Base-by-base conservation (phyloP, 2,329 filamentous ascomycete genomes). In the Trichoderma lentiforme region DNA sequence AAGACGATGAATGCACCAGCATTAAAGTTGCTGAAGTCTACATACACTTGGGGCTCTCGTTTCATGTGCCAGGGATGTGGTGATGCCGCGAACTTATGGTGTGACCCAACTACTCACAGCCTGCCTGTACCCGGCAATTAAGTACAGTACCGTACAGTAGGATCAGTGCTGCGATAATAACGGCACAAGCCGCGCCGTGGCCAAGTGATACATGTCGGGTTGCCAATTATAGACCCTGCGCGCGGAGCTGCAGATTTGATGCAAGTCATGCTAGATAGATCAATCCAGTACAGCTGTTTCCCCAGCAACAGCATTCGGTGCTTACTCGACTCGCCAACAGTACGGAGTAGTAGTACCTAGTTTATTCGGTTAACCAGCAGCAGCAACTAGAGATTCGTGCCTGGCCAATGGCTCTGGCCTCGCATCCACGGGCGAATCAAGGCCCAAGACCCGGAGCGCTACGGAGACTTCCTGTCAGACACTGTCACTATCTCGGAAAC, bases 1-100 rank as follows among this genome's bases (percentile, higher is more conserved):
- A 80, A 77, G 79, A 80, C 77, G 79, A 80, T 78, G 79, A 69
- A 39, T 39, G 30, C 69, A 51, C 61, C 64, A 64, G 70, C 61
- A 63, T 53, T n/a, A 39, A 62, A 69, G 34, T 36, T 62, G 67
- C 67, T 70, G 67, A 30, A 18, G 60, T 34, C 24, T 62, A 32
- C 43, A n/a, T 51, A 12, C 18, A 43, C 28, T 28, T 34, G 56
- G 24, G 57, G 30, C 58, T 53, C 57, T 36, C 8, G 11, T 9
- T 36, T 15, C n/a, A 15, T 15, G 11, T 14, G 28, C 18, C 28
- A 30, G 28, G 32, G 57, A 60, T 14, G 28, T 34, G 30, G 39
- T 62, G 39, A 62, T 34, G 15, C 47, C 47, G 21, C 47, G 2
- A 5, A 53, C 47, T 24, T 30, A 3, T 51, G 43, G 43, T 51